Evolutionary conservation across 805 yeast species (phyloP).

Genomic region (Saturnispora diversa): DNA sequence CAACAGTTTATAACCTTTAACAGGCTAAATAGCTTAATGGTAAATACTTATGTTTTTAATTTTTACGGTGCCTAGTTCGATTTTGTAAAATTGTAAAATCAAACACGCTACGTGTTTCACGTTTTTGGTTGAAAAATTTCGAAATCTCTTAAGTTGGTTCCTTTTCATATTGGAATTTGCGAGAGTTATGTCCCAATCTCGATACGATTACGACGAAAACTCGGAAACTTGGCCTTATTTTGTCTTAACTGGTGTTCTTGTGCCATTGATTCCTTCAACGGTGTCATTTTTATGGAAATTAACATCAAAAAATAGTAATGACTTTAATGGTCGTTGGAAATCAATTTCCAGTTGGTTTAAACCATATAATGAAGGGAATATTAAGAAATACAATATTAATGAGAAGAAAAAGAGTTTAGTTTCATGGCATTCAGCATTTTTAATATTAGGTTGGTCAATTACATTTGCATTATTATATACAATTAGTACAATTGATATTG

Average conservation of each 20-base stretch:
- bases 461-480: constrained; percentile 36
- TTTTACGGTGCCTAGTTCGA: not conserved
- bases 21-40: not conserved
- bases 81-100: not conserved
- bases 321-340: constrained; percentile 5
- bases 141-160: not conserved
- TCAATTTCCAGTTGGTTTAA: constrained; percentile 28
- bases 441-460: constrained; percentile 54
- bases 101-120: not conserved
- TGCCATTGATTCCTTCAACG: constrained; percentile 54
- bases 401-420: constrained; percentile 27
- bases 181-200: constrained; percentile 38
- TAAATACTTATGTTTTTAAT: not conserved
- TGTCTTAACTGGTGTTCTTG: constrained; percentile 59
- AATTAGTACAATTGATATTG: constrained; percentile 39
- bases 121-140: constrained; percentile 1
- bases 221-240: constrained; percentile 94
- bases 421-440: constrained; percentile 24
- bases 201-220: constrained; percentile 78
- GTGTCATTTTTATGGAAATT: constrained; percentile 19
- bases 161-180: not conserved
- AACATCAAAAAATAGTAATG: not conserved
- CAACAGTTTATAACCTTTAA: no score
- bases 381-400: constrained; percentile 26
- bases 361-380: constrained; percentile 29